These are phyloP conservation scores for Solanum hybrid DNA, from an alignment of 305 asterid species.

Conservation along the genomic window DNA sequence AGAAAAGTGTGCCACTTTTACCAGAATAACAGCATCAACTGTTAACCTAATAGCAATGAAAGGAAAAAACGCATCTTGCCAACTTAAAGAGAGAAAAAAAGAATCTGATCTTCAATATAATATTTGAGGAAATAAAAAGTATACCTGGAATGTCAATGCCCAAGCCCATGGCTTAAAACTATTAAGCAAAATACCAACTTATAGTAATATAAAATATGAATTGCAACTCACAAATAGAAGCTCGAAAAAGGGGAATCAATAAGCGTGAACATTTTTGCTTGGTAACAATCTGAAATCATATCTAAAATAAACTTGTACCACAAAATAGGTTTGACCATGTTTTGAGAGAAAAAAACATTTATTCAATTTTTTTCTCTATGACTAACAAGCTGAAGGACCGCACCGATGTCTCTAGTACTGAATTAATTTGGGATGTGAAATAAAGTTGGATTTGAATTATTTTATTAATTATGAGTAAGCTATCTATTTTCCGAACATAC, in stretches of 20 bases:
- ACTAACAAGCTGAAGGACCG: neutral
- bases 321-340: neutral
- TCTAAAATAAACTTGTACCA: neutral
- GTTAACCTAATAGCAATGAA: neutral
- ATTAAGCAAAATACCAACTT: neutral
- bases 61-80: neutral
- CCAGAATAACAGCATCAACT: neutral
- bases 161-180: neutral
- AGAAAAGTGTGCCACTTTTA: neutral
- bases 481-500: neutral
- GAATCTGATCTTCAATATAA: neutral
- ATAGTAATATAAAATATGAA: neutral
- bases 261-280: neutral
- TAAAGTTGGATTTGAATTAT: neutral
- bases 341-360: neutral
- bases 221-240: neutral
- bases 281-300: neutral
- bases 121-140: neutral
- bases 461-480: neutral
- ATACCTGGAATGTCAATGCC: neutral
- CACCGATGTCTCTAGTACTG: neutral
- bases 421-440: neutral
- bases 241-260: neutral
- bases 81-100: neutral
- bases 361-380: neutral